A percentile compares a stretch with the other conserved stretches of the same genome.
phyloP scores from a whole-genome alignment of 768 basidiomycete species.

The Mrakia blollopis region DNA sequence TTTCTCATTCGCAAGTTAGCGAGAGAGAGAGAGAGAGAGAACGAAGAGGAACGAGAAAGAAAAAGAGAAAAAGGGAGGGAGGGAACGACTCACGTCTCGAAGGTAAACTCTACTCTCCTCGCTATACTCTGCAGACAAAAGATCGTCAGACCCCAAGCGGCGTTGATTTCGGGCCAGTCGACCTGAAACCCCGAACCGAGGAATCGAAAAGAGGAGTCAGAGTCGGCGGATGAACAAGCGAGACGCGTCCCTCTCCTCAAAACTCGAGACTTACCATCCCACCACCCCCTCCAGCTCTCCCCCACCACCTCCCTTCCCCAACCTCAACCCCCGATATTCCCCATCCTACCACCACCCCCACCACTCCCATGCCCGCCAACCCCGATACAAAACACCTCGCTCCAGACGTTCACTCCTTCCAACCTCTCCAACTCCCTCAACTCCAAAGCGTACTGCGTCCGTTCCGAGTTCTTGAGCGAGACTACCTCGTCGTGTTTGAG shows the following conservation, averaged over 20 bases:
- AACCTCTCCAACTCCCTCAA: slow-evolving; percentile 52
- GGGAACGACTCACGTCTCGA: slow-evolving; percentile 62
- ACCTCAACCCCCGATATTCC: slow-evolving; percentile 94
- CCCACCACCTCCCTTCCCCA: slow-evolving; percentile 83
- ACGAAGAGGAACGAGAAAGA: neutral
- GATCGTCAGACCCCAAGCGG: slow-evolving; percentile 96
- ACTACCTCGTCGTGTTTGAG: slow-evolving; percentile 1
- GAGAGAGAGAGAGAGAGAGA: neutral
- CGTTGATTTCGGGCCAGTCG: slow-evolving; percentile 98
- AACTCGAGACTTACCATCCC: neutral
- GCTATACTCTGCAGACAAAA: slow-evolving; percentile 85
- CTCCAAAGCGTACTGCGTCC: slow-evolving; percentile 15
- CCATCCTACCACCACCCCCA: slow-evolving; percentile 48
- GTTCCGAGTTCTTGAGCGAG: neutral
- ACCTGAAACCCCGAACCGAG: slow-evolving; percentile 52
- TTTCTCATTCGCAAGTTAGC: too few species aligned
- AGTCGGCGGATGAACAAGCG: neutral
- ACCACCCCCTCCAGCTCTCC: slow-evolving; percentile 45
- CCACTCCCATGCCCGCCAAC: slow-evolving; percentile 10
- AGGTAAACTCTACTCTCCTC: slow-evolving; percentile 81
- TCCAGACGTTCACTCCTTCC: slow-evolving; percentile 88
- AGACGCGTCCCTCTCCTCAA: neutral
- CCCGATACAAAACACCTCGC: slow-evolving; percentile 91
- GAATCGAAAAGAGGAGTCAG: neutral
- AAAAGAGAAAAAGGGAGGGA: neutral